Evolutionary conservation across 768 basidiomycete genomes (phyloP).

Genomic region (Leucocoprinus birnbaumii): DNA sequence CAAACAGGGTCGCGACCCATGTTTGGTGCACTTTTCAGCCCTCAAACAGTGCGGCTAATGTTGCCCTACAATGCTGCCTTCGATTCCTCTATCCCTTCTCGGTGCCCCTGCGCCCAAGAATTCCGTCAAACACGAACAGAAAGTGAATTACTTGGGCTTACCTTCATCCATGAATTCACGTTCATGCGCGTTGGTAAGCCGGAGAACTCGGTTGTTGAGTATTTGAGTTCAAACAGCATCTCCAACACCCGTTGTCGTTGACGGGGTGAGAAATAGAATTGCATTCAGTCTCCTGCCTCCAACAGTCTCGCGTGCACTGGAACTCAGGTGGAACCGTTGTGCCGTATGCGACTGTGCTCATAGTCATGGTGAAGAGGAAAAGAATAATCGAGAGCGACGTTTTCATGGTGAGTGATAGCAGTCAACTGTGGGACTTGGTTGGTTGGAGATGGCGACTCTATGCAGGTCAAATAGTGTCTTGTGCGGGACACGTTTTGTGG

Average conservation of each 20-base stretch:
- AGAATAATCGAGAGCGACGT: not conserved
- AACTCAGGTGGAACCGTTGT: conserved; percentile 7
- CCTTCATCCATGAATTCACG: too few relatives aligned
- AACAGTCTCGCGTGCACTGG: conserved; percentile 5
- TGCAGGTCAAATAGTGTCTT: too few relatives aligned
- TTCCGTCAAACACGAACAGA: not conserved
- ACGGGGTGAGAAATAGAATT: conserved; percentile 7
- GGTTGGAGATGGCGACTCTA: too few relatives aligned
- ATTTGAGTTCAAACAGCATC: conserved; percentile 5
- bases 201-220: not conserved
- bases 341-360: too few relatives aligned
- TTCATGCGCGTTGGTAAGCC: too few relatives aligned
- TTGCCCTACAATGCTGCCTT: too few relatives aligned
- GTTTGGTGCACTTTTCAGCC: too few relatives aligned
- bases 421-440: too few relatives aligned
- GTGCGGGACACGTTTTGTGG: too few relatives aligned
- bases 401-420: not conserved
- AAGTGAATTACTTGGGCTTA: not conserved
- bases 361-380: not conserved
- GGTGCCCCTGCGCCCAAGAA: not conserved
- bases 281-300: conserved; percentile 1
- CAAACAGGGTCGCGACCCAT: too few relatives aligned
- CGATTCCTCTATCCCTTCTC: not conserved
- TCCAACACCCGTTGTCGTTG: conserved; percentile 9
- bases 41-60: too few relatives aligned